Conservation (phyloP, 1,284 basidiomycete species). For the Trametes polyzona region DNA sequence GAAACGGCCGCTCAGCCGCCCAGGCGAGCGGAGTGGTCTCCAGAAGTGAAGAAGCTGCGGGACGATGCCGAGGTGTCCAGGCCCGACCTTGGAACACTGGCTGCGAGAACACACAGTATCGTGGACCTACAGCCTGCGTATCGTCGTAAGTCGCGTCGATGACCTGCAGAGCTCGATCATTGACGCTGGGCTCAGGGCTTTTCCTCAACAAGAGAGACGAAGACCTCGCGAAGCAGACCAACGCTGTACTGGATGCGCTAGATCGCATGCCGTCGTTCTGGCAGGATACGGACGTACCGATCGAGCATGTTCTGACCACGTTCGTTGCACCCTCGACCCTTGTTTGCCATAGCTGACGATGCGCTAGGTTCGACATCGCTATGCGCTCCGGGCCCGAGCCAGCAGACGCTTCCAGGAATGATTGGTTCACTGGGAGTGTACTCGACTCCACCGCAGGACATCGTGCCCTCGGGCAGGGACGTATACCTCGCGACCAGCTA, state of each 20-base stretch:
- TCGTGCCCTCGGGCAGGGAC: constrained; percentile 52
- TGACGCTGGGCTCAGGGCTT: constrained; percentile 17
- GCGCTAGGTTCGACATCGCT: constrained; percentile 61
- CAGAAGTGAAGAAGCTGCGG: constrained; percentile 46
- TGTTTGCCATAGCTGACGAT: background rate
- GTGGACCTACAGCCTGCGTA: constrained; percentile 56
- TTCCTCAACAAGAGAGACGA: constrained; percentile 39
- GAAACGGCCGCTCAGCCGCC: constrained; percentile 2
- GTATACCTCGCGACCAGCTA: constrained; percentile 46
- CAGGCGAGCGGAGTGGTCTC: constrained; percentile 39
- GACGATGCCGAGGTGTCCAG: constrained; percentile 27
- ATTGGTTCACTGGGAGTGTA: constrained; percentile 57
- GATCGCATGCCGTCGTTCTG: constrained; percentile 59
- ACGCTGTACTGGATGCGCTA: constrained; percentile 50
- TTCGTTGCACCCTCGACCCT: constrained; percentile 29
- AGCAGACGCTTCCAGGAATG: constrained; percentile 45
- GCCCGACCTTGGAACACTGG: constrained; percentile 49
- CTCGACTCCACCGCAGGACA: constrained; percentile 56
- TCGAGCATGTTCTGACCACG: constrained; percentile 63
- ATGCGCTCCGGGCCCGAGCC: constrained; percentile 57
- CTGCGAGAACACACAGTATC: constrained; percentile 46
- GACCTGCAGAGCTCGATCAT: constrained; percentile 36
- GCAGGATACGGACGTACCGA: constrained; percentile 49
- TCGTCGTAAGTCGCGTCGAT: constrained; percentile 45
- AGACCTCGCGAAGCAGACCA: constrained; percentile 37